These are phyloP conservation scores for Evernia prunastri DNA, from an alignment of 495 filamentous ascomycete species.

Conservation along the genomic window DNA sequence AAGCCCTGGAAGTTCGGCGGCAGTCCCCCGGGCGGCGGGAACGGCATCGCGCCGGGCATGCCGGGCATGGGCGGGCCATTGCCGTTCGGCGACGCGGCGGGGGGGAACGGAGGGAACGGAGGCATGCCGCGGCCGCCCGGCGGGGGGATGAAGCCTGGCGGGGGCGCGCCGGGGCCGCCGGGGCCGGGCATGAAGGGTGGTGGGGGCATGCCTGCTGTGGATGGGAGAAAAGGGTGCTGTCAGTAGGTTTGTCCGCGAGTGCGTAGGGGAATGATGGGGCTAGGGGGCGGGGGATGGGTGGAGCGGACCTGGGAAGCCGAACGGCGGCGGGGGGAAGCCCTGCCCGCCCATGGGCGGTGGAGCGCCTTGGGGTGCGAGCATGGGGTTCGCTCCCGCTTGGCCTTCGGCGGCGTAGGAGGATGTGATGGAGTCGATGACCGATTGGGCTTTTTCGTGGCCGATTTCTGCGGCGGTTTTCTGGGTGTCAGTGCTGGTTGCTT, in stretches of 20 bases:
- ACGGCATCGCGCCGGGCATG: constrained; percentile 46
- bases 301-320: constrained; percentile 51
- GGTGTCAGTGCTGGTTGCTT: constrained; percentile 8
- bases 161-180: constrained; percentile 35
- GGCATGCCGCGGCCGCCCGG: constrained; percentile 57
- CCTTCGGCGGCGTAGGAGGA: constrained; percentile 90
- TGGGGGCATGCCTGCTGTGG: constrained; percentile 47
- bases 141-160: constrained; percentile 40
- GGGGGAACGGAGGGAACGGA: constrained; percentile 55
- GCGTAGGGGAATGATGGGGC: neutral
- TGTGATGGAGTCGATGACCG: constrained; percentile 95
- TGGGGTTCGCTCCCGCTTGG: constrained; percentile 75
- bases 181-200: constrained; percentile 47
- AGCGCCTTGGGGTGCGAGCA: constrained; percentile 53
- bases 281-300: neutral
- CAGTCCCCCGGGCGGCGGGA: constrained; percentile 57
- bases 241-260: neutral
- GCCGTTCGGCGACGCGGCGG: constrained; percentile 31
- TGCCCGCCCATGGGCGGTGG: constrained; percentile 29
- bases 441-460: constrained; percentile 96
- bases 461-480: constrained; percentile 71
- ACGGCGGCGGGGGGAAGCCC: constrained; percentile 41
- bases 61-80: constrained; percentile 32
- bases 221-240: neutral
- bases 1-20: constrained; percentile 47